Base-by-base conservation (phyloP, 768 basidiomycete species). In the Xerocomellus dryophilus region DNA sequence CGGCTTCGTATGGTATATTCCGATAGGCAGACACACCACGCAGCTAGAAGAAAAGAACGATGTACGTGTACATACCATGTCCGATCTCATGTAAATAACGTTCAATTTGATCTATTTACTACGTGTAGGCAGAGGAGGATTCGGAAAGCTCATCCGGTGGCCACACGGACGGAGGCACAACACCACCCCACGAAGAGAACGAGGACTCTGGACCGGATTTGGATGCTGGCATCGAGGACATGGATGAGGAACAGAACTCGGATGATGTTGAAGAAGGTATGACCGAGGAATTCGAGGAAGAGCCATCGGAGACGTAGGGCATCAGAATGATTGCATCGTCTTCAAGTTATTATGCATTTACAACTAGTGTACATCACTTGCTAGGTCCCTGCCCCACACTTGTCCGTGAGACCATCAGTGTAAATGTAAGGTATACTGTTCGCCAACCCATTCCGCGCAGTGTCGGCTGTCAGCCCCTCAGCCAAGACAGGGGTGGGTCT, bases 11-110 rank as follows among this genome's bases (percentile, higher is more conserved):
- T 88, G 81, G 63, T 75, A 88, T 20, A 78, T 92, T 23, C 88
- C 89, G 7, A 86, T 90, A 41, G 90, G 90, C 8, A 80, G 83
- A 46, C 77, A 77, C 50, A 75, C 87, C 51, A 92, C 90, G 14
- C 83, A 84, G 61, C 80, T 84, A 57, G 90, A 92, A 64, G 90
- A 92, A 70, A 90, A 89, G 74, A 90, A 90, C 65, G 90, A 92
- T 65, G 90, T 90, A 53, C 50, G 78, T 69, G 43, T 50, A 17
- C 36, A 29, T 23, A 25, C 45, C 41, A n/a, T 34, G 23, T 18
- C 39, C 17, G 8, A 15, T 25, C 27, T 43, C 29, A 43, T 15
- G 12, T 12, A 23, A n/a, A 31, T 44, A 10, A 20, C 20, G 8
- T 44, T 25, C 18, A 15, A 45, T 38, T 39, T 9, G 31, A 36